A percentile compares a stretch with the other conserved stretches of the same genome.
Conservation (phyloP, 805 yeast genomes). For the Zygoascus tannicola region DNA sequence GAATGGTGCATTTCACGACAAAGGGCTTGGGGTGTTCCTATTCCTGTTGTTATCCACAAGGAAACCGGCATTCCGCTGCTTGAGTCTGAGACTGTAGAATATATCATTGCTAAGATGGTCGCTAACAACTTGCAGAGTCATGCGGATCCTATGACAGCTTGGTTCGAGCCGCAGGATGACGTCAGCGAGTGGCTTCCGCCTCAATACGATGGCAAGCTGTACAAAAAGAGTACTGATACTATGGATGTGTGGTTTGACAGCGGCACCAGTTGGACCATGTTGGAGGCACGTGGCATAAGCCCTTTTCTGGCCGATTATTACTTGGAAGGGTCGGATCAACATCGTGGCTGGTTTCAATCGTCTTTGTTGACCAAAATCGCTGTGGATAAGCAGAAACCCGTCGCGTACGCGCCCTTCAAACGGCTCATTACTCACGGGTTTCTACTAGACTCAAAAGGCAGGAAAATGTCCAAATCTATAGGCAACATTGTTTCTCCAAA, state of each 20-base stretch:
- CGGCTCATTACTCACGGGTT: slow-evolving; percentile 88
- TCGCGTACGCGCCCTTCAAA: slow-evolving; percentile 53
- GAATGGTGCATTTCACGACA: slow-evolving; percentile 99
- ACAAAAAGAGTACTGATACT: slow-evolving; percentile 70
- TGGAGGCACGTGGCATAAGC: slow-evolving; percentile 32
- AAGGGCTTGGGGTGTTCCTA: slow-evolving; percentile 96
- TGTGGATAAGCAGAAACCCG: slow-evolving; percentile 23
- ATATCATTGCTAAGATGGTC: slow-evolving; percentile 50
- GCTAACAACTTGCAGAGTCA: slow-evolving; percentile 25
- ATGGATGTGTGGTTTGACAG: slow-evolving; percentile 99
- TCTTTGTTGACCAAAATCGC: slow-evolving; percentile 74
- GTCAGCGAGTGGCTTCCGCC: slow-evolving; percentile 68
- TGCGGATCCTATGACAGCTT: slow-evolving; percentile 24
- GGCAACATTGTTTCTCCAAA: slow-evolving; percentile 73
- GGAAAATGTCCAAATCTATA: slow-evolving; percentile 88
- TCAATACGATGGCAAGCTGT: slow-evolving; percentile 32
- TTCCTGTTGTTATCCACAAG: slow-evolving; percentile 68
- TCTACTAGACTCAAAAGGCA: slow-evolving; percentile 73
- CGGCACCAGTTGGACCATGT: slow-evolving; percentile 81
- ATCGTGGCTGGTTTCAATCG: slow-evolving; percentile 98
- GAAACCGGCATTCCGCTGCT: slow-evolving; percentile 56
- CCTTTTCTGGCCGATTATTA: slow-evolving; percentile 68
- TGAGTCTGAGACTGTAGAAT: slow-evolving; percentile 45
- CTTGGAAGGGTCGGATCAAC: slow-evolving; percentile 96
- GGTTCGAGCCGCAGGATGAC: slow-evolving; percentile 61